Percentiles rank a stretch among this genome's conserved stretches.
phyloP scores from a whole-genome alignment of 1,284 basidiomycete species.

The Salmacisia buchloeana region DNA sequence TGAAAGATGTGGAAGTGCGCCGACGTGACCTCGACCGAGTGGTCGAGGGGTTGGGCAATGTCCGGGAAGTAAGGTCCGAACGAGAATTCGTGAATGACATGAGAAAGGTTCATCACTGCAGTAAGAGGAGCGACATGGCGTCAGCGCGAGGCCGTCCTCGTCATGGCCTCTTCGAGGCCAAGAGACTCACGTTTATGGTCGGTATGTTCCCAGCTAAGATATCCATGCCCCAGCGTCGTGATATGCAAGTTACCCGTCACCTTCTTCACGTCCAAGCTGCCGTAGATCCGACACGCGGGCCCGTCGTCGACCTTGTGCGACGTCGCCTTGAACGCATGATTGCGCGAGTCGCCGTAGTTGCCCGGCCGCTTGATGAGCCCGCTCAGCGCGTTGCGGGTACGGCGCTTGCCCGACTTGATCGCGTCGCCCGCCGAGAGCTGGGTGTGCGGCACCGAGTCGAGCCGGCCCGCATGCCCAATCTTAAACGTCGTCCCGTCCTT shows the following conservation, averaged over 20 bases:
- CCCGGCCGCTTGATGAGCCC: background rate
- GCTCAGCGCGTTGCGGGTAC: conserved; percentile 11
- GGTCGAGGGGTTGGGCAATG: conserved; percentile 85
- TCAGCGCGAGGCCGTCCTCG: no score
- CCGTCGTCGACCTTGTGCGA: conserved; percentile 45
- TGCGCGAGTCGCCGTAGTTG: background rate
- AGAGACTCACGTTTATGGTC: conserved; percentile 66
- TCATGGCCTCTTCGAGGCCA: no score
- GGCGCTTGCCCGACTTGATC: background rate
- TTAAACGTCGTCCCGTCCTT: conserved; percentile 75
- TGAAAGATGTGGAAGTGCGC: conserved; percentile 60
- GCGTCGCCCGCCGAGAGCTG: background rate
- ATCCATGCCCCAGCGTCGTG: conserved; percentile 90
- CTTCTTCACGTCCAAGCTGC: conserved; percentile 76
- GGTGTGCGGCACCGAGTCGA: conserved; percentile 60
- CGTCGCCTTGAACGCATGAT: conserved; percentile 45
- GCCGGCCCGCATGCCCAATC: conserved; percentile 68
- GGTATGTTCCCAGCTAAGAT: conserved; percentile 77
- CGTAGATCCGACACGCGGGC: conserved; percentile 75
- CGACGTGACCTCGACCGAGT: conserved; percentile 65
- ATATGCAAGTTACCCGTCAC: conserved; percentile 65
- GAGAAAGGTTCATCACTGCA: conserved; percentile 91
- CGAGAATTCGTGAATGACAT: conserved; percentile 92
- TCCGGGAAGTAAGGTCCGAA: conserved; percentile 95
- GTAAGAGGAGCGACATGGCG: no score